Evolutionary conservation across 768 basidiomycete genomes (phyloP), one percentile per base, ranked within the genome.

Genomic region (Lactifluus subvellereus): DNA sequence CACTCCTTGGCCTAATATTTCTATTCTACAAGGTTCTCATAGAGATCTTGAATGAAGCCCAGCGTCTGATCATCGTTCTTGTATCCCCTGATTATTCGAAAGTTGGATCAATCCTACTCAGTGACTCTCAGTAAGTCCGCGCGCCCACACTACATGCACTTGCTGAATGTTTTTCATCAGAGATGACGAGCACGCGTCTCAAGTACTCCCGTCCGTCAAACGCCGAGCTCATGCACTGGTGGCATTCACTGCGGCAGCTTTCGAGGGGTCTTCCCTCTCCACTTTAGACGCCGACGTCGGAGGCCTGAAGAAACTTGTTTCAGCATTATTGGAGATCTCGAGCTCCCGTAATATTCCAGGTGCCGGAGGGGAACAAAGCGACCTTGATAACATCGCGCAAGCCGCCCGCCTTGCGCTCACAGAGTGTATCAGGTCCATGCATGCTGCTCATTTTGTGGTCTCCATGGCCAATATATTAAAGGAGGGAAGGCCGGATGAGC

Each of bases 181-280:
- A 14, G 84, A 88, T 60, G 85, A 82, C 20, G 88, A 88, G 30
- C 81, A 82, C 38, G 73, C 79, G 0, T 72, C 72, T 30, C 77
- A 84, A 11, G 67, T 76, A 2, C 73, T 79, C 18, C 77, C 77
- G 3, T 70, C 77, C 2, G 68, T 81, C 52, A 84, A 78, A 64
- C 83, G 85, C 47, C 82, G 88, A 65, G 83, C 88, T 27, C 82
- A 87, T 59, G 80, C 88, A 3, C 79, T 94, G 3, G 73, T 94
- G 18, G 70, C 82, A 4, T 89, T 91, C 68, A 79, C 84, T 55
- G 82, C 84, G 11, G 74, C 77, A 54, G 81, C 82, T 20, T 68
- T 87, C 58, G 79, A 79, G 60, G 74, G 51, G 6, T 35, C 71
- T 60, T 65, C 70, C 2, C 48, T 66, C 18, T 53, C 52, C 76